Evolutionary conservation across 148 eudicot species (phyloP), one percentile per base, ranked within the genome.

Genomic region (Dianthus caryophyllus): DNA sequence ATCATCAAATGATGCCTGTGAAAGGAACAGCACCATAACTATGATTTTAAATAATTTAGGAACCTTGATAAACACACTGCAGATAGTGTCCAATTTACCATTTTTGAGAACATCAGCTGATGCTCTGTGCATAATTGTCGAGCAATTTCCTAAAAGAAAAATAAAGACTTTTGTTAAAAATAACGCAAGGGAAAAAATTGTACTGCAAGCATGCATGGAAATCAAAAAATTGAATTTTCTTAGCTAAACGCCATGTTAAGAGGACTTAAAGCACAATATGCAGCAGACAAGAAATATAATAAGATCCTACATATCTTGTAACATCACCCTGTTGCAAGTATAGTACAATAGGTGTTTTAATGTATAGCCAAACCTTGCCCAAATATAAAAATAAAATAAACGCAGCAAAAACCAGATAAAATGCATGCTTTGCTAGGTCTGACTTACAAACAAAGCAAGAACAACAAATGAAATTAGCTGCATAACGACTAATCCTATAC

Each of bases 1-100:
- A 78, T 94, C 98, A 75, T 94, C 96, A 78, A 77, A 94, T 24
- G 98, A 90, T 60, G 97, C 98, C 98, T 94, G 83, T 43, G 27
- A 52, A 76, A 21, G 43, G 6, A 56, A 26, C 58, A 73, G 67
- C 27, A 36, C 66, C 24, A 75, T 25, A 69, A 54, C 31, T 66
- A 33, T 26, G 61, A 13, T 16, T 50, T 22, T 52, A 14, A 65
- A 21, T 46, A 8, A 65, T 31, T 31, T 68, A 57, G 63, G 54
- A 57, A 71, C 43, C 47, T 75, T 61, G 61, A 54, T 39, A 17
- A 74, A 15, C 20, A 54, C 17, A 73, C 1, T 51, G 59, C 38
- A 67, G 14, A 65, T 3, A n/a, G 22, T 26, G 36, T 52, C 27
- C 52, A 75, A 21, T n/a, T 76, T 86, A 94, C 98, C 98, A 89